Evolutionary conservation across 106 monocot genomes (phyloP), one percentile per base, ranked within the genome.

Genomic region (Agapanthus africanus): DNA sequence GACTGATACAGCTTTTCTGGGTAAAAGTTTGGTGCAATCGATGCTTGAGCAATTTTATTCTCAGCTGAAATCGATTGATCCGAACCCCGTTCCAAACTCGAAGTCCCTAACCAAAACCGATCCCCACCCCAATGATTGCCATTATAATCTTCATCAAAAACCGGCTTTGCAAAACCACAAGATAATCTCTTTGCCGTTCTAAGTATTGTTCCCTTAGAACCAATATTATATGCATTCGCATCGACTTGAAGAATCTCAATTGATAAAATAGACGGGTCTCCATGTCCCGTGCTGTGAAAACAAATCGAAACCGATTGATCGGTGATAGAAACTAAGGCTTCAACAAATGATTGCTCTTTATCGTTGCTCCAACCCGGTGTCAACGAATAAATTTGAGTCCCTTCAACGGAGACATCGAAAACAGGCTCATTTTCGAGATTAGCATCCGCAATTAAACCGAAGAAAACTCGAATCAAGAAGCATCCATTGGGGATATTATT

Each of bases 211-310:
- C 73, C 71, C 63, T 86, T 80, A 38, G 66, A 74, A 28, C 81
- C 90, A 72, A 90, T 73, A 52, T 81, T 37, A 71, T 99, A 99
- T 11, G 82, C 77, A 61, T 71, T 79, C 31, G 83, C 81, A 68
- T 87, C 81, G 54, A 87, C 84, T 78, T 99, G 90, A 65, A 99
- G 84, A 66, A 87, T 61, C 83, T 99, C 99, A 59, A 99, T 74
- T 2, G 99, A 92, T 50, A 99, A 82, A 23, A 99, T 71, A 21
- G 99, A 82, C 40, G 99, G 99, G 71, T 99, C 93, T 51, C 93
- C 99, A 74, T 90, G 93, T 49, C 99, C 99, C 37, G 90, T 99
- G 66, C 93, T 83, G 38, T 99, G 99, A 60, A 99, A 93, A 60
- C 99, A 99, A 72, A 64, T 71, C 11, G 74, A 87, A 7, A 87